These are phyloP conservation scores for Pholiota molesta DNA, from an alignment of 768 basidiomycete species.

Conservation along the genomic window DNA sequence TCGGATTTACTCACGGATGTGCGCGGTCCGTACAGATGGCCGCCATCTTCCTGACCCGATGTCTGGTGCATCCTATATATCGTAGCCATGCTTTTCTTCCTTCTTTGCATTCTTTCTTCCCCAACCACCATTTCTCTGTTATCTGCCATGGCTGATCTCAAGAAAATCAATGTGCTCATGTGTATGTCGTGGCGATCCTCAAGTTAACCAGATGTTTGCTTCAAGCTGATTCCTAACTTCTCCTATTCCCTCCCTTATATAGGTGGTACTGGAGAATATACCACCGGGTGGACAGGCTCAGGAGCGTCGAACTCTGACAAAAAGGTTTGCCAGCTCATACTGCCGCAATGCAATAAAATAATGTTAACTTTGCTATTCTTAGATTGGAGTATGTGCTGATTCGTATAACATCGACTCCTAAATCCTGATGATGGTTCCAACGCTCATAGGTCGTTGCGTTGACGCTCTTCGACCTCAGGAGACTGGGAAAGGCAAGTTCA, in stretches of 20 bases:
- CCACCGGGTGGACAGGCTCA: constrained; percentile 90
- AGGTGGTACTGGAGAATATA: constrained; percentile 75
- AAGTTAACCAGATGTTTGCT: neutral
- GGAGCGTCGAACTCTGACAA: constrained; percentile 96
- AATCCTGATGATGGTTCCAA: neutral
- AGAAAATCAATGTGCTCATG: constrained; percentile 76
- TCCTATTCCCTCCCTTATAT: neutral
- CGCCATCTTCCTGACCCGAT: neutral
- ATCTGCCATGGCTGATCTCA: constrained; percentile 42
- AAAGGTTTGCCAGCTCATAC: constrained; percentile 55
- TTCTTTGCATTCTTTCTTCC: constrained; percentile 11
- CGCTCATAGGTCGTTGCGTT: constrained; percentile 76
- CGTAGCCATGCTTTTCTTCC: constrained; percentile 9
- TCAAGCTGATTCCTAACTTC: constrained; percentile 3
- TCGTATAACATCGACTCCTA: neutral
- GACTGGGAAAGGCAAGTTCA: constrained; percentile 68
- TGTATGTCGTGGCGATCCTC: constrained; percentile 48
- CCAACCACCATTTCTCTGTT: constrained; percentile 1
- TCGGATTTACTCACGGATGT: neutral
- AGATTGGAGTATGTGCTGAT: constrained; percentile 67
- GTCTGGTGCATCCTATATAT: constrained; percentile 9
- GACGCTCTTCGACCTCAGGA: constrained; percentile 87
- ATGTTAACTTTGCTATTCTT: constrained; percentile 1
- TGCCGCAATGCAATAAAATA: neutral
- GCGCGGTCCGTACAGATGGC: constrained; percentile 3